Evolutionary conservation across 495 filamentous ascomycete species (phyloP), one percentile per base, ranked within the genome.

Genomic region (Friedmanniomyces endolithicus): DNA sequence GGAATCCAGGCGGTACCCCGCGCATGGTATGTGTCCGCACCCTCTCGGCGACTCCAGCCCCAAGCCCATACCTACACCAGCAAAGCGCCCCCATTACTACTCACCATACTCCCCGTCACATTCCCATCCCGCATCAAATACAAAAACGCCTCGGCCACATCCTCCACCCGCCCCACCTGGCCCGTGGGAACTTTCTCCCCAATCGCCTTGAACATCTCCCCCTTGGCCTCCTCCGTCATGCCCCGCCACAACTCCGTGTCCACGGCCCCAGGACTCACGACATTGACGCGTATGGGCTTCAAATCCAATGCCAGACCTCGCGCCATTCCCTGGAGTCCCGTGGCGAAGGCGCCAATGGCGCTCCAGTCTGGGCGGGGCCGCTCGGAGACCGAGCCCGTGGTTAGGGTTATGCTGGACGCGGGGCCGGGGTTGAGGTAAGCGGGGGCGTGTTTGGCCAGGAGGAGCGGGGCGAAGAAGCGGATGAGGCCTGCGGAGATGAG

Each of bases 111-210:
- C 37, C 59, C 67, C 43, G 62, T 63, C 46, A 63, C 46, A 58
- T 67, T 67, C 50, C 35, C 9, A 62, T 70, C 67, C 54, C 50
- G 59, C 64, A 70, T 51, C 16, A 52, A 17, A 46, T 53, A 61
- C 53, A 68, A 45, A 63, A 62, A 70, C 14, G 47, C 52, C 63
- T 70, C 66, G 34, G 59, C 66, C 33, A 70, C 60, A 53, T 70
- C 67, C 55, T 67, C 64, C 29, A 60, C 59, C 47, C 23, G 0
- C 8, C 60, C 47, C 12, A 60, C 34, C 50, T 22, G 22, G 27
- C 63, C 61, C 19, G 63, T 68, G 35, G 57, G 33, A 59, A 64
- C 51, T 35, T 75, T 80, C 77, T 55, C 51, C 66, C 49, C 64
- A 17, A 57, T 52, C 37, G 53, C 58, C 55, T 61, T 45, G 56